These are phyloP conservation scores for Aschersonia sp. DNA, from an alignment of 2,329 filamentous ascomycete genomes.

Conservation along the genomic window DNA sequence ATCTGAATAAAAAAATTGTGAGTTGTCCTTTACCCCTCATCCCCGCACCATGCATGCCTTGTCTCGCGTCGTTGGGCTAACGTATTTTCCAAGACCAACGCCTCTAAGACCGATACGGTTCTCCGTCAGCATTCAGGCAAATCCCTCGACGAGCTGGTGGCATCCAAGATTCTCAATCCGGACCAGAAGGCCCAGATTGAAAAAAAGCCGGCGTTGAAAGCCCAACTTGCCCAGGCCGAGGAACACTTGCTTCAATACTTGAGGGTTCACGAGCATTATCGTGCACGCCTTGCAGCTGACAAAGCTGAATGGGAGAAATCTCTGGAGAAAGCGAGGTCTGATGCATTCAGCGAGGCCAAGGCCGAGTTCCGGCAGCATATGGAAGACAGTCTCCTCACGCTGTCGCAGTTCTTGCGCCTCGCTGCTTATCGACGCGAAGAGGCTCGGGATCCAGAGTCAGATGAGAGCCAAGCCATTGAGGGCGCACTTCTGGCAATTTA, in stretches of 20 bases:
- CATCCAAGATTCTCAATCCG: slow-evolving; percentile 58
- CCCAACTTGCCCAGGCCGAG: slow-evolving; percentile 54
- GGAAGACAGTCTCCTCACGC: slow-evolving; percentile 48
- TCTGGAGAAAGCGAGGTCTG: slow-evolving; percentile 39
- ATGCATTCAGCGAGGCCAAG: slow-evolving; percentile 35
- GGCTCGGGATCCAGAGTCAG: slow-evolving; percentile 46
- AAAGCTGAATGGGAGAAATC: slow-evolving; percentile 46
- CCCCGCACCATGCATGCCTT: background rate
- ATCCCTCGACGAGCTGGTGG: slow-evolving; percentile 58
- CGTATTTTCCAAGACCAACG: slow-evolving; percentile 37
- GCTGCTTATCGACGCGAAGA: slow-evolving; percentile 63
- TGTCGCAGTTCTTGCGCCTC: slow-evolving; percentile 69
- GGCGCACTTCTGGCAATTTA: slow-evolving; percentile 68
- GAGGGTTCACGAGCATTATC: slow-evolving; percentile 62
- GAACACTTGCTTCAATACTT: slow-evolving; percentile 62
- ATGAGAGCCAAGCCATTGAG: slow-evolving; percentile 71
- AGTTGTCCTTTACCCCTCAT: slow-evolving; percentile 16
- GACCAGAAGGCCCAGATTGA: slow-evolving; percentile 65
- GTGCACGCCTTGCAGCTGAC: slow-evolving; percentile 40
- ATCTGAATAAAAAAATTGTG: slow-evolving; percentile 88
- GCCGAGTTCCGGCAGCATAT: slow-evolving; percentile 37
- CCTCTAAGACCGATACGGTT: slow-evolving; percentile 56
- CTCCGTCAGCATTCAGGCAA: slow-evolving; percentile 55
- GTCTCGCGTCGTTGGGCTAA: background rate
- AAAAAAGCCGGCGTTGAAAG: slow-evolving; percentile 61